phyloP scores from a whole-genome alignment of 2,329 filamentous ascomycete genomes.

The Talaromyces atroroseus region DNA sequence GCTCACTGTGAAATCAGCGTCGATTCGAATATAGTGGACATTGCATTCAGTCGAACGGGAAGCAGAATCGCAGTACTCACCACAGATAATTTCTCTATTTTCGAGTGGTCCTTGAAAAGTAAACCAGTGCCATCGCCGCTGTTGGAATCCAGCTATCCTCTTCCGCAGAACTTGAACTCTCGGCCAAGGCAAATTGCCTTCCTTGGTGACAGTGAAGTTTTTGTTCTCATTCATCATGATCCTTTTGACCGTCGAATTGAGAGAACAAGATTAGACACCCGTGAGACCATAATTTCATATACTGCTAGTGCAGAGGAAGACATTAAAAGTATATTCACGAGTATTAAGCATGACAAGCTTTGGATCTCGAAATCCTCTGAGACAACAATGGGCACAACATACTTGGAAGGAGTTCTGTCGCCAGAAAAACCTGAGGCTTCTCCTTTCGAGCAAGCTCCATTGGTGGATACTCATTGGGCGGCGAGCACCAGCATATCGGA shows the following conservation, averaged over 20 bases:
- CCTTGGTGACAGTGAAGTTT: constrained; percentile 37
- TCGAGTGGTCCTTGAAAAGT: constrained; percentile 58
- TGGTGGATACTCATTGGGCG: constrained; percentile 35
- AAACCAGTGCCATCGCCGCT: constrained; percentile 32
- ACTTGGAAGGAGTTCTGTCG: constrained; percentile 10
- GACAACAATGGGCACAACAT: constrained; percentile 23
- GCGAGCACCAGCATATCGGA: constrained; percentile 31
- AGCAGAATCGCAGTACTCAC: constrained; percentile 68
- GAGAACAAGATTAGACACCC: constrained; percentile 30
- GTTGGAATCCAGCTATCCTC: constrained; percentile 34
- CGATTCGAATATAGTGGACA: constrained; percentile 62
- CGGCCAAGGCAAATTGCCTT: constrained; percentile 46
- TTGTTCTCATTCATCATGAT: constrained; percentile 35
- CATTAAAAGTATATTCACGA: constrained; percentile 33
- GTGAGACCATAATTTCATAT: constrained; percentile 26
- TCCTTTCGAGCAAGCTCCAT: constrained; percentile 29
- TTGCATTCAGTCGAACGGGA: constrained; percentile 64
- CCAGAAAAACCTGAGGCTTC: constrained; percentile 17
- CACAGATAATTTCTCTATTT: constrained; percentile 60
- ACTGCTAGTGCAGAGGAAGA: constrained; percentile 28
- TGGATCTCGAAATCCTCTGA: constrained; percentile 32
- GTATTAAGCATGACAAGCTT: constrained; percentile 29
- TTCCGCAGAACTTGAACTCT: constrained; percentile 24
- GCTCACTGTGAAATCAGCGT: constrained; percentile 67
- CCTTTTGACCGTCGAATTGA: constrained; percentile 27